phyloP scores from a whole-genome alignment of 2,329 filamentous ascomycete species.

The Aspergillus tamarii region DNA sequence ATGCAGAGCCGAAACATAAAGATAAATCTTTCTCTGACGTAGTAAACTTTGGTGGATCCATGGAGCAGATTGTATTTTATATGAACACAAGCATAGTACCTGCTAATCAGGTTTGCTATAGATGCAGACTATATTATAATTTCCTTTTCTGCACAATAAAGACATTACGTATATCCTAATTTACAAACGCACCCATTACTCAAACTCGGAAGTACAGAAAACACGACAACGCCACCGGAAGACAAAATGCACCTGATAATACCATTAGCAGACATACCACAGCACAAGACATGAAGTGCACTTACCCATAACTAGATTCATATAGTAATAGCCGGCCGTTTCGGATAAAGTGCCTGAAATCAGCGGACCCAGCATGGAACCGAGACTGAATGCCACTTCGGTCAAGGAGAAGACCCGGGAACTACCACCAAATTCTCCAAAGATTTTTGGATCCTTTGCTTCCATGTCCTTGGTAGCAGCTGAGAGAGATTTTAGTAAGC shows the following conservation, averaged over 20 bases:
- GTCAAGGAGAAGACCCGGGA: slow-evolving; percentile 27
- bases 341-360: slow-evolving; percentile 24
- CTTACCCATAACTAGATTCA: slow-evolving; percentile 22
- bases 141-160: neutral
- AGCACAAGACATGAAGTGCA: neutral
- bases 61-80: neutral
- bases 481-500: neutral
- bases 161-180: neutral
- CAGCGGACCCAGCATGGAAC: slow-evolving; percentile 29
- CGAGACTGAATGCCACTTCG: slow-evolving; percentile 26
- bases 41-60: neutral
- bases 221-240: neutral
- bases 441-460: slow-evolving; percentile 25
- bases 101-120: neutral
- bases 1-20: neutral
- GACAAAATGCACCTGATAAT: neutral
- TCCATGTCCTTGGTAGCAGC: slow-evolving; percentile 24
- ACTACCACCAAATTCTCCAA: slow-evolving; percentile 30
- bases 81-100: neutral
- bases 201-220: neutral
- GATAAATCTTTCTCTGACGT: neutral
- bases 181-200: neutral
- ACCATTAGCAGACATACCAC: neutral
- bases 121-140: neutral
- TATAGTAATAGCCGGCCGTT: slow-evolving; percentile 23